Base-by-base conservation (phyloP, 2,329 filamentous ascomycete genomes). In the Aspergillus novoparasiticus region DNA sequence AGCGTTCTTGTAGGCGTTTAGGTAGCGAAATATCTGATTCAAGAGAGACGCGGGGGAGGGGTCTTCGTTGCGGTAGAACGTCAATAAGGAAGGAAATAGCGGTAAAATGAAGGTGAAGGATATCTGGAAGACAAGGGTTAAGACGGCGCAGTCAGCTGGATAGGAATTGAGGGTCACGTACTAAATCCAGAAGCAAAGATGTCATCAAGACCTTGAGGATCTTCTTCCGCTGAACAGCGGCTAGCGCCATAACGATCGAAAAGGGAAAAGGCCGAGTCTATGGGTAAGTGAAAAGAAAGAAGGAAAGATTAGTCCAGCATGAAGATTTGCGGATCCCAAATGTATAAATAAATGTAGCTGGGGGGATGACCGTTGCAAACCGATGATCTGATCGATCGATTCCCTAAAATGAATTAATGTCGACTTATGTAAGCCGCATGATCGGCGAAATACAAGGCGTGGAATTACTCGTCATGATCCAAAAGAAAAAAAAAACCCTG, bases 31-130 rank as follows among this genome's bases (percentile, higher is more conserved):
- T 61, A 98, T 88, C 65, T 86, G 87, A 66, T 93, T 89, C 28
- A 99, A 88, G 36, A 96, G 80, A 1, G 92, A 93, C 62, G 81
- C 78, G 3, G 85, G 81, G 41, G 81, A 75, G 67, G 81, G 78
- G 60, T 97, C 94, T 79, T 89, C 88, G 75, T 92, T 89, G 80
- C 93, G 92, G 82, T 98, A 99, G 86, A 97, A 98, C 72, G 96
- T 91, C 79, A 98, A 90, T 51, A 99, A 90, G 63, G 93, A 94
- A 9, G 94, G 95, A 76, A 98, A 99, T 41, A 99, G 87, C 0
- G 95, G 95, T 10, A 99, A 89, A 75, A 98, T 98, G 76, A 99
- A 97, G 34, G 95, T 99, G 78, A 99, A 99, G 61, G 94, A 97
- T 73, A 98, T 92, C 94, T 97, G 69, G 8, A 60, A 32, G 41